phyloP scores from a whole-genome alignment of 2,329 filamentous ascomycete genomes.

The Aspergillus melleus region DNA sequence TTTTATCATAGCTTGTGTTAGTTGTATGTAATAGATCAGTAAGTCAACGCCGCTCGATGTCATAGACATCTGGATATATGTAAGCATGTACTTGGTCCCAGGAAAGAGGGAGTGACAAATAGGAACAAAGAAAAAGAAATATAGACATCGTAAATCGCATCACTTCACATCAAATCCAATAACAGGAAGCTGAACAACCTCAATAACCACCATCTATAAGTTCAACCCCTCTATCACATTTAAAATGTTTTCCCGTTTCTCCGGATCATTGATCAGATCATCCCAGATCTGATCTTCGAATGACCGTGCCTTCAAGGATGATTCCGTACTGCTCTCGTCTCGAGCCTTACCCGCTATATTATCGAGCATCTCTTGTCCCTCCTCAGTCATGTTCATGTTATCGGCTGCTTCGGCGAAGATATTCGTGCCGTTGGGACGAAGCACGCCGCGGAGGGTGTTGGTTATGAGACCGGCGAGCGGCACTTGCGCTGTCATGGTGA shows the following conservation, averaged over 20 bases:
- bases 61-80: neutral
- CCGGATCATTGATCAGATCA: neutral
- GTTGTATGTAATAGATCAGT: neutral
- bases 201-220: neutral
- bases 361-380: neutral
- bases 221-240: neutral
- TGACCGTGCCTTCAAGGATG: neutral
- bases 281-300: neutral
- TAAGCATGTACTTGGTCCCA: neutral
- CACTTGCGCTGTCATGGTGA: slow-evolving; percentile 31
- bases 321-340: neutral
- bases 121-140: neutral
- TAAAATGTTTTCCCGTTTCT: neutral
- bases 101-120: neutral
- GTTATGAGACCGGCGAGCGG: slow-evolving; percentile 26
- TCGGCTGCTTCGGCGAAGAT: neutral
- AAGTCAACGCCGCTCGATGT: neutral
- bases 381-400: neutral
- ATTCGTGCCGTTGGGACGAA: slow-evolving; percentile 10
- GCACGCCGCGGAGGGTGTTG: slow-evolving; percentile 30
- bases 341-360: neutral
- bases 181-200: neutral
- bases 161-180: neutral
- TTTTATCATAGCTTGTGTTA: too few relatives aligned
- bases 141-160: neutral